Percentiles rank a stretch among this genome's conserved stretches.
Conservation (phyloP, 192 early-diverging fungal species). For the Endogone sp. region DNA sequence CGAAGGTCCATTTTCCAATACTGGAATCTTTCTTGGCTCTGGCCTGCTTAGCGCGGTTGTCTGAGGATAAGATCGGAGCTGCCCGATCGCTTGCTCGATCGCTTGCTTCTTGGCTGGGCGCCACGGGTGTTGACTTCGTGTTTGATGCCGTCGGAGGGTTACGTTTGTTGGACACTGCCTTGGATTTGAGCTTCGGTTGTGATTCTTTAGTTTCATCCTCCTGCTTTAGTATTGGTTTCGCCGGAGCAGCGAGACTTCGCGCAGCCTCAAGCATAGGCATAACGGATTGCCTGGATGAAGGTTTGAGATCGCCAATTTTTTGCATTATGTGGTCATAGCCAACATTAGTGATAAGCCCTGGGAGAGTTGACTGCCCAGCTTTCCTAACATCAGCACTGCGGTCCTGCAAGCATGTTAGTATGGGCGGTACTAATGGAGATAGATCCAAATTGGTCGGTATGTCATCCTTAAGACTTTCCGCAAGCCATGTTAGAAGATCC, state of each 20-base stretch:
- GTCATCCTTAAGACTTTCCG: conserved; percentile 53
- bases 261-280: conserved; percentile 73
- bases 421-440: conserved; percentile 56
- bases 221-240: neutral
- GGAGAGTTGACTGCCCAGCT: conserved; percentile 67
- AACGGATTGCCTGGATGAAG: conserved; percentile 67
- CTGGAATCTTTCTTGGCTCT: conserved; percentile 69
- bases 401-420: conserved; percentile 85
- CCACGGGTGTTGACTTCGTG: neutral
- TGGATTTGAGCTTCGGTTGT: neutral
- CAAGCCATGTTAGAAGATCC: conserved; percentile 81
- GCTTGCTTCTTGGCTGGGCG: neutral
- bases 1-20: conserved; percentile 73
- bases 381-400: conserved; percentile 88
- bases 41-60: conserved; percentile 61
- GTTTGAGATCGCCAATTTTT: conserved; percentile 72
- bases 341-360: conserved; percentile 60
- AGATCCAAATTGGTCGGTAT: conserved; percentile 54
- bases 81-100: neutral
- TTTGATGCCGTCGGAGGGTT: neutral
- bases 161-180: neutral
- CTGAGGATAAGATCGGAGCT: conserved; percentile 58
- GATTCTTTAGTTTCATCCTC: neutral
- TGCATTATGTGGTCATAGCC: conserved; percentile 70
- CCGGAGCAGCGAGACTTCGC: conserved; percentile 33